Evolutionary conservation across 768 basidiomycete genomes (phyloP), one percentile per base, ranked within the genome.

Genomic region (Russula virescens): DNA sequence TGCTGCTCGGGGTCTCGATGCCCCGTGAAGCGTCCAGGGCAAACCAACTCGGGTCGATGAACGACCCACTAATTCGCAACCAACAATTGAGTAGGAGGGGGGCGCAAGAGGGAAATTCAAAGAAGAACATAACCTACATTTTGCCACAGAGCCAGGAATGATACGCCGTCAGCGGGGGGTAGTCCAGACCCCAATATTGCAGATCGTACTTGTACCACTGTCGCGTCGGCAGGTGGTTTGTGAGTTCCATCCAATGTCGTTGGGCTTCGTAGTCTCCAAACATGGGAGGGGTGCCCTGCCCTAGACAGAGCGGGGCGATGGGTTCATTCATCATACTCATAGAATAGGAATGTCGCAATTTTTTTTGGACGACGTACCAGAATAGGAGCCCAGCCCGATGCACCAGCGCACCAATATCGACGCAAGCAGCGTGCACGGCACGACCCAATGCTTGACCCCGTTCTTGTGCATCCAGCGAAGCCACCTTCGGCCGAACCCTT

Each of bases 181-280:
- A 98, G 74, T 98, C 95, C 55, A 98, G 79, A 0, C 92, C 92
- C 95, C 95, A 98, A 70, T 96, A 96, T 40, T 83, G 83, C 34
- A 91, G 78, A 69, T 96, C 91, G 72, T 94, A 91, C 1, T 76
- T 85, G 73, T 98, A 98, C 95, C 95, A 98, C 64, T 87, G 75
- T 16, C 75, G 75, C 21, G 83, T 69, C 0, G 94, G 90, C 0
- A 93, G 76, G 70, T 94, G 88, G 26, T 86, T 73, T 3, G 91
- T 92, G 43, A 96, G 71, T 68, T 95, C 94, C 90, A 96, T 91
- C 94, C 94, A 96, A 74, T 95, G 94, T 57, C 94, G 78, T 70
- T 95, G 94, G 0, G 94, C 94, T 72, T 96, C 94, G 68, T 91
- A 96, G 74, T 96, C 94, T 3, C 94, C 94, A 66, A 81, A 91